Conservation (phyloP, 768 basidiomycete genomes). For the Boletus insuetus region DNA sequence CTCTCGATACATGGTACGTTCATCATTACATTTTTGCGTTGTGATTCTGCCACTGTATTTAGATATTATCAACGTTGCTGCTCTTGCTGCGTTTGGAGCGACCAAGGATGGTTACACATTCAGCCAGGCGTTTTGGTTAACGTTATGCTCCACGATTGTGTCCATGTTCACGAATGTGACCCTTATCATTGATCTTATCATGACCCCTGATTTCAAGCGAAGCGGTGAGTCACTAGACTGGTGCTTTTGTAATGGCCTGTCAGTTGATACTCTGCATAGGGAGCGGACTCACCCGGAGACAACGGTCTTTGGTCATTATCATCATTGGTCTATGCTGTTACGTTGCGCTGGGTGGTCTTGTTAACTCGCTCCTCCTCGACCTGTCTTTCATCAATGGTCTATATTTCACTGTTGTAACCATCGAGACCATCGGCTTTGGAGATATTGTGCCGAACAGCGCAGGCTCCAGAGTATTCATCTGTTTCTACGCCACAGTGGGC, state of each 20-base stretch:
- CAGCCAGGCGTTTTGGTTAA: constrained; percentile 73
- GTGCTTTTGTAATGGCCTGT: not conserved
- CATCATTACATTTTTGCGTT: not conserved
- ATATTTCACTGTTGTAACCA: constrained; percentile 74
- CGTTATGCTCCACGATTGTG: constrained; percentile 67
- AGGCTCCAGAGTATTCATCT: constrained; percentile 56
- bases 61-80: constrained; percentile 70
- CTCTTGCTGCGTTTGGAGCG: constrained; percentile 61
- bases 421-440: constrained; percentile 77
- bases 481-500: constrained; percentile 56
- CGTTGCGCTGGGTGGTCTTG: constrained; percentile 67
- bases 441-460: constrained; percentile 58
- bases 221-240: constrained; percentile 45
- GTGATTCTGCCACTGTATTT: not conserved
- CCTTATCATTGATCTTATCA: constrained; percentile 57
- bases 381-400: constrained; percentile 69
- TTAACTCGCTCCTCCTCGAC: constrained; percentile 47
- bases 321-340: constrained; percentile 73
- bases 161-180: constrained; percentile 67
- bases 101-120: constrained; percentile 67
- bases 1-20: constrained; percentile 68
- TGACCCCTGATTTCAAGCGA: constrained; percentile 58
- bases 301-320: constrained; percentile 75
- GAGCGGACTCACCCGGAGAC: constrained; percentile 77
- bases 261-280: constrained; percentile 38